Conservation (phyloP, 2,329 filamentous ascomycete genomes). For the Aquanectria penicillioides region DNA sequence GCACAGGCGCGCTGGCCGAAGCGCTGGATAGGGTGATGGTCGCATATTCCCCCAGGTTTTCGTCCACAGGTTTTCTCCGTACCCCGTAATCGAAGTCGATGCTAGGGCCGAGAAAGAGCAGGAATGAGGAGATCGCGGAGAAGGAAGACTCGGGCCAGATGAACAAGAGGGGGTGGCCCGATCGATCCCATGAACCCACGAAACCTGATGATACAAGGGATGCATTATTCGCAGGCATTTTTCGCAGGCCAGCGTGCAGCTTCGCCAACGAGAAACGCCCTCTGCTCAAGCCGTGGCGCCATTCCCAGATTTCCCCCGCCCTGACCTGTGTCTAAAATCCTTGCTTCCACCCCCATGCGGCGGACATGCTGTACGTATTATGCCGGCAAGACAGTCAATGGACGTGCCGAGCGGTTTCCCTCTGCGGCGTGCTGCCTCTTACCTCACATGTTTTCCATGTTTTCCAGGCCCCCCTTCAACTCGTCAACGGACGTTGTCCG, state of each 20-base stretch:
- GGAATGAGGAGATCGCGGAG: slow-evolving; percentile 17
- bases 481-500: slow-evolving; percentile 13
- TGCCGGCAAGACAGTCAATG: slow-evolving; percentile 5
- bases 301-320: slow-evolving; percentile 12
- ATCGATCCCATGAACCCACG: slow-evolving; percentile 15
- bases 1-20: background rate
- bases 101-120: background rate
- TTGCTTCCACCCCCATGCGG: background rate
- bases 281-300: slow-evolving; percentile 13
- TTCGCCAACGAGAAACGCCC: slow-evolving; percentile 1
- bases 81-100: background rate
- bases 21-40: background rate
- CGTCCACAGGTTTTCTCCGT: background rate
- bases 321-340: background rate
- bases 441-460: slow-evolving; percentile 11
- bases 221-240: slow-evolving; percentile 11
- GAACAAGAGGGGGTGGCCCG: slow-evolving; percentile 18
- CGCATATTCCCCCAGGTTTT: slow-evolving; percentile 20
- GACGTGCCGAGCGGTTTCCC: no score
- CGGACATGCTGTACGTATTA: background rate
- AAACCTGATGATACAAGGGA: slow-evolving; percentile 14
- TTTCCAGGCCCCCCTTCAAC: background rate
- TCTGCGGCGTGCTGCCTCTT: background rate
- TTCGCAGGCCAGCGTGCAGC: no score
- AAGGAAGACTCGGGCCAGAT: background rate